Percentiles rank a stretch among this genome's conserved stretches.
phyloP scores from a whole-genome alignment of 805 yeast species.

The Wickerhamia fluorescens region DNA sequence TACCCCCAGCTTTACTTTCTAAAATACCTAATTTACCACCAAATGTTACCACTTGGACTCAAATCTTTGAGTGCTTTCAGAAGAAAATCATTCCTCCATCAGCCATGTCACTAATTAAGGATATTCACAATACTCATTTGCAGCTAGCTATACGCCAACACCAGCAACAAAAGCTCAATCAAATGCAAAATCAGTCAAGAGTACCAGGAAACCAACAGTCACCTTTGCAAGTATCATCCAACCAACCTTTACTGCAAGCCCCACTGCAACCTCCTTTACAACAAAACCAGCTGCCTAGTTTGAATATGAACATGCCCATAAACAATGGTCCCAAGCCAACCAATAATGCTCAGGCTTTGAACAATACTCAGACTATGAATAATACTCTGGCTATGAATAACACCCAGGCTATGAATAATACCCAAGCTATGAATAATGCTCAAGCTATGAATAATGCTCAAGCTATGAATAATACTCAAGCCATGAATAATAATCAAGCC shows the following conservation, averaged over 20 bases:
- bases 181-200: slow-evolving; percentile 10
- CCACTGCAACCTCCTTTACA: slow-evolving; percentile 8
- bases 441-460: too few relatives aligned
- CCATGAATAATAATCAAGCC: too few relatives aligned
- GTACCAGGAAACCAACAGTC: slow-evolving; percentile 6
- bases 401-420: too few relatives aligned
- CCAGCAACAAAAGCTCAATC: slow-evolving; percentile 31
- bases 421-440: too few relatives aligned
- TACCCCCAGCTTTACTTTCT: slow-evolving; percentile 60
- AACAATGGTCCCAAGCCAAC: slow-evolving; percentile 6
- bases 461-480: too few relatives aligned
- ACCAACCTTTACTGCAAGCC: slow-evolving; percentile 10
- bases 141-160: slow-evolving; percentile 49
- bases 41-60: slow-evolving; percentile 75
- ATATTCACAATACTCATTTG: slow-evolving; percentile 60
- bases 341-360: too few relatives aligned
- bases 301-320: slow-evolving; percentile 3
- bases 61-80: slow-evolving; percentile 57
- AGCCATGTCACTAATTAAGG: slow-evolving; percentile 52
- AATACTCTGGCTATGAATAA: too few relatives aligned
- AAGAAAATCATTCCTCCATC: slow-evolving; percentile 53
- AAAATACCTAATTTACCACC: slow-evolving; percentile 74
- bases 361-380: too few relatives aligned
- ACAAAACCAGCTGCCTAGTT: slow-evolving; percentile 7
- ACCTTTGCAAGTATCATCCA: slow-evolving; percentile 7